phyloP scores from a whole-genome alignment of 352 stramenopile genomes.

The Phytophthora ohioensis region DNA sequence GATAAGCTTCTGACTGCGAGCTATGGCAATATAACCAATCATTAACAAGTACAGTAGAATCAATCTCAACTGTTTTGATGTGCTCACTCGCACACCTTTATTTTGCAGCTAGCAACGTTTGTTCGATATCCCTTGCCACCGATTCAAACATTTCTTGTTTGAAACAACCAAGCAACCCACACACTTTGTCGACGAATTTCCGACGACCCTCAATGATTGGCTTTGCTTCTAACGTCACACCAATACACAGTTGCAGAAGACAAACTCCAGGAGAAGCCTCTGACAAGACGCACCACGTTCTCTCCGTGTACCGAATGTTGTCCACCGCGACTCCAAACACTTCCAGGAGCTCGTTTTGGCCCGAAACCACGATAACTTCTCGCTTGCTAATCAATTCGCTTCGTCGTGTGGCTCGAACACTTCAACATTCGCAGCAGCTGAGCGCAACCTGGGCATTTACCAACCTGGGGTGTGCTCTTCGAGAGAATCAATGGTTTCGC shows the following conservation, averaged over 20 bases:
- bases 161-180: background rate
- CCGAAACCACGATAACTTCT: constrained; percentile 5
- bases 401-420: constrained; percentile 25
- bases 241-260: constrained; percentile 1
- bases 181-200: background rate
- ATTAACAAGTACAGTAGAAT: too few species aligned
- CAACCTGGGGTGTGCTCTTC: constrained; percentile 42
- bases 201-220: background rate
- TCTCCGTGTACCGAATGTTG: background rate
- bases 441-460: constrained; percentile 54
- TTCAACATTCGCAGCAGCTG: constrained; percentile 53
- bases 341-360: background rate
- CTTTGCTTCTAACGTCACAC: background rate
- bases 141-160: background rate
- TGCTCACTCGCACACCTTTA: background rate
- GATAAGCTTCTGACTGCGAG: too few species aligned
- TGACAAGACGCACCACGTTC: background rate
- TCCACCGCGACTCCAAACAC: constrained; percentile 4
- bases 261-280: background rate
- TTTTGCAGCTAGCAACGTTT: background rate
- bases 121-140: background rate
- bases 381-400: constrained; percentile 36
- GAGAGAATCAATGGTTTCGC: constrained; percentile 55
- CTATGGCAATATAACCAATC: too few species aligned
- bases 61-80: too few species aligned